Conservation (phyloP, 1,139 yeast species). For the Debaryomyces coudertii region DNA sequence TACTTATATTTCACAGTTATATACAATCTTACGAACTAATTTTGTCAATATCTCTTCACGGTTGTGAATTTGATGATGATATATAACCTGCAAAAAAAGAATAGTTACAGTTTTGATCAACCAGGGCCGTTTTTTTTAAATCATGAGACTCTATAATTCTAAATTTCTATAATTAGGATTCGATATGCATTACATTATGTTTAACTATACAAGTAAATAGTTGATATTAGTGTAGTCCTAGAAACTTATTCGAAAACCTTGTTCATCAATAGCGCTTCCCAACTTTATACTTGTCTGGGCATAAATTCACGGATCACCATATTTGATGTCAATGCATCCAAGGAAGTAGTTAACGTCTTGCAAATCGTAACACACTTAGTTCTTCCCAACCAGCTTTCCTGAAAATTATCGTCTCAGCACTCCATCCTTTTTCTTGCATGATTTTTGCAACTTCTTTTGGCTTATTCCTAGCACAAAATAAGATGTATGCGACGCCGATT, state of each 20-base stretch:
- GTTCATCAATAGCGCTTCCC: no score
- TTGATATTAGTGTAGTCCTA: no score
- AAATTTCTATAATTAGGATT: background rate
- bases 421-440: slow-evolving; percentile 62
- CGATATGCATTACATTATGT: no score
- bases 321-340: background rate
- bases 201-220: no score
- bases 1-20: slow-evolving; percentile 1
- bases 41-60: background rate
- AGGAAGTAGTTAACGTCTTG: slow-evolving; percentile 10
- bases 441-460: slow-evolving; percentile 59
- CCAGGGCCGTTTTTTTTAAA: background rate
- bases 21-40: background rate
- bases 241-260: no score
- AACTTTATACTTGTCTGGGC: background rate
- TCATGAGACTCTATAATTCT: background rate
- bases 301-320: background rate
- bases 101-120: background rate
- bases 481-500: slow-evolving; percentile 76
- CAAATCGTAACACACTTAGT: slow-evolving; percentile 67
- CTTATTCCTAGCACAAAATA: slow-evolving; percentile 84
- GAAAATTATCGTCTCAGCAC: slow-evolving; percentile 49
- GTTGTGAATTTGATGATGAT: background rate
- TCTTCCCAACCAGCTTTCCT: slow-evolving; percentile 97
- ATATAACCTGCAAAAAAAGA: background rate